These are phyloP conservation scores for Pseudocercospora fijiensis DNA, from an alignment of 2,329 filamentous ascomycete genomes.

Conservation along the genomic window DNA sequence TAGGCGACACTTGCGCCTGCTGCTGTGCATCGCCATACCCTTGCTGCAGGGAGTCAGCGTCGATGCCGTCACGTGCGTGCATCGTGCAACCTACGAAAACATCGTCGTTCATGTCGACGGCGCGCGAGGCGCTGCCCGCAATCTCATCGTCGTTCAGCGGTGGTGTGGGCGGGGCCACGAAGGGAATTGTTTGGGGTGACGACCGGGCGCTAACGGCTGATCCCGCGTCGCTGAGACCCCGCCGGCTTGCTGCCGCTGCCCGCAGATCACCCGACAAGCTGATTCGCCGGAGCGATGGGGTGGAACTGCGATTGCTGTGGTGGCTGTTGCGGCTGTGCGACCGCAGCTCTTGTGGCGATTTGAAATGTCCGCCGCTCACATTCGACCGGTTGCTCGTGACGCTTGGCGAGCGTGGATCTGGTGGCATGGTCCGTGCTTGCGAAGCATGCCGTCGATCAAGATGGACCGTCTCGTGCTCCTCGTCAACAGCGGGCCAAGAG, in stretches of 20 bases:
- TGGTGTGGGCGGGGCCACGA: constrained; percentile 47
- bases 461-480: constrained; percentile 47
- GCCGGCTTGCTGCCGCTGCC: constrained; percentile 62
- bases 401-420: constrained; percentile 43
- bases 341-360: constrained; percentile 50
- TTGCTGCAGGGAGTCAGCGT: constrained; percentile 61
- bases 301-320: constrained; percentile 49
- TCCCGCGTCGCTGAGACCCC: constrained; percentile 44
- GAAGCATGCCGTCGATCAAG: constrained; percentile 40
- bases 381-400: constrained; percentile 48
- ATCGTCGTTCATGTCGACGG: constrained; percentile 78
- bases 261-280: constrained; percentile 74
- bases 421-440: constrained; percentile 24
- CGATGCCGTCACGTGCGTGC: constrained; percentile 41
- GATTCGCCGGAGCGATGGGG: constrained; percentile 69
- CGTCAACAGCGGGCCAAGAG: constrained; percentile 45
- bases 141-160: constrained; percentile 68
- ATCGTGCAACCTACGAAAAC: constrained; percentile 74
- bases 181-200: constrained; percentile 40
- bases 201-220: constrained; percentile 40
- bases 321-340: constrained; percentile 63
- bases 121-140: constrained; percentile 81
- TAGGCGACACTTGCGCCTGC: constrained; percentile 84
- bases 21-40: constrained; percentile 82
- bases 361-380: constrained; percentile 42